Base-by-base conservation (phyloP, 202 grass and related monocot genomes). In the Sporobolus alterniflorus region DNA sequence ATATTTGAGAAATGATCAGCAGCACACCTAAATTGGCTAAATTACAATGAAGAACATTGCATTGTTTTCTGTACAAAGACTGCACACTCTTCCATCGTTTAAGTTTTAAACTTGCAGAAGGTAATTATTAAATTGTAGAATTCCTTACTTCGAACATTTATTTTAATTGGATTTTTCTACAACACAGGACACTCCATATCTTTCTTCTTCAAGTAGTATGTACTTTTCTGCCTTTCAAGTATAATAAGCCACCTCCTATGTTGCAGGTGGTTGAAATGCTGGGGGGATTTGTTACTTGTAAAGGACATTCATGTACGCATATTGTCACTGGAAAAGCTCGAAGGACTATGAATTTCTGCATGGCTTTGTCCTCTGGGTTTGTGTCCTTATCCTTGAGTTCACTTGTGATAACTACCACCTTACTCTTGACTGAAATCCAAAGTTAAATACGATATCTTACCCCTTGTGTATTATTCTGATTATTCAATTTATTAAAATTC, bases 291-390 rank as follows among this genome's bases (percentile, higher is more conserved):
- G 92, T 94, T 77, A 91, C 92, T 29, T 91, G 49, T 21, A 83
- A 92, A 85, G 92, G 94, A 79, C 72, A 85, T 84, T 79, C 67
- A 59, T 87, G 88, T 59, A 94, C 94, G 46, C 94, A 97, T 91
- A 73, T 97, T 13, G 88, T 94, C 39, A 94, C 94, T 21, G 88
- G 88, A 85, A 92, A 94, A 94, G 88, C 75, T 74, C 87, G 92
- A 50, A 94, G 77, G 82, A 97, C 94, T 42, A 83, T 92, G 88
- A 97, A 97, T 50, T 97, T 94, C 32, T 92, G 80, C 63, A 70
- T 87, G 79, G 94, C 94, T 87, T 92, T 97, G 54, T 91, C 86
- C 61, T 97, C 88, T 68, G 94, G 94, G 94, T 94, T 73, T 49
- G 90, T 85, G 64, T 67, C 88, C 22, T 80, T 82, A 44, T 71